Base-by-base conservation (phyloP, 2,329 filamentous ascomycete species). In the Ustulina deusta region DNA sequence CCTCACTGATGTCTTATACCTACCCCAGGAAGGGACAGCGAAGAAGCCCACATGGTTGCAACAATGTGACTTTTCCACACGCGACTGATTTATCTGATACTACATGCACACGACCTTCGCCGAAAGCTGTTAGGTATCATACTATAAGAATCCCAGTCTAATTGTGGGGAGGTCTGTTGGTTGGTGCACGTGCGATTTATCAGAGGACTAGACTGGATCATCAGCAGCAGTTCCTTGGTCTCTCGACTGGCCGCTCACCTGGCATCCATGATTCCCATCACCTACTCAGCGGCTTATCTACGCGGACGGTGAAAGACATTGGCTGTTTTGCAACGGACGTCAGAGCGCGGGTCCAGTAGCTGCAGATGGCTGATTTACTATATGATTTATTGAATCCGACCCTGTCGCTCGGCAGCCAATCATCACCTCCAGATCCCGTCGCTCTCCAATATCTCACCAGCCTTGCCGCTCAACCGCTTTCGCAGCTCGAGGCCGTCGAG, bases 391-490 rank as follows among this genome's bases (percentile, higher is more conserved):
- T 96, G 49, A 80, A 83, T 61, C 88, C 90, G 29, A 87, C 91
- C 77, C 82, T 90, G 69, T 83, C 86, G 74, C 70, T 78, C 72
- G 69, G 76, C 74, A 65, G 78, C 78, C 79, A 81, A 54, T 78
- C 82, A 15, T 76, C 78, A 51, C 77, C 82, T 27, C 78, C 79
- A 38, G 86, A 91, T 76, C 78, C 84, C 10, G 82, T 84, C 42
- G 88, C 88, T 11, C 83, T 88, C 59, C 84, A 87, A 60, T 99
- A 98, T 79, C 89, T 98, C 54, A 86, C 89, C 67, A 89, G 90
- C 68, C 85, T 98, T 52, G 90, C 92, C 6, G 92, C 92, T 2
- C 90, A 97, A 61, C 89, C 93, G 13, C 85, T 97, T 58, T 85
- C 89, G 27, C 88, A 91, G 40, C 86, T 98, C 61, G 87, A 88